Base-by-base conservation (phyloP, 331 rosid genomes). In the Malus hybrid region DNA sequence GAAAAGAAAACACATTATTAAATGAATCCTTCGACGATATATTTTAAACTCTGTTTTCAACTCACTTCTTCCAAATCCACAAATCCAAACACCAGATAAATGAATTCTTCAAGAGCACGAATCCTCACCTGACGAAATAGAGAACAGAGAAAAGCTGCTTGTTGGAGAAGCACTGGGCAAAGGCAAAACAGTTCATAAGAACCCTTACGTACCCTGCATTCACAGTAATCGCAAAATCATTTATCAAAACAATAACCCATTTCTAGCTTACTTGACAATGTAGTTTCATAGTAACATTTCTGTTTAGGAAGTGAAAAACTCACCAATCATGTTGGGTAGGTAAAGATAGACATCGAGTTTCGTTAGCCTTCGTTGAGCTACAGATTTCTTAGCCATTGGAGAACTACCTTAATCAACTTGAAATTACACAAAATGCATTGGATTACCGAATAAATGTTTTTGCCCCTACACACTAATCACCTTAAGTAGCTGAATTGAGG, bases 251-350 rank as follows among this genome's bases (percentile, higher is more conserved):
- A 67, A 10, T 14, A 39, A 29, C 15, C 20, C 75, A 59, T 59
- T 65, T 36, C 2, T 22, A 14, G n/a, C 15, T 16, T 19, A 73
- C 29, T 24, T 22, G 16, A 36, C 48, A 36, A 52, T n/a, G 33
- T 3, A 71, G 33, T 15, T 20, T 34, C 3, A 33, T 48, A 48
- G 44, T 39, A 39, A 2, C 44, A 39, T 39, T 2, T 39, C 44
- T 39, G 44, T 39, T 39, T 39, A 39, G 44, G 12, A 39, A 39
- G 44, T 39, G 44, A 39, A 85, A 70, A 63, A 81, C 98, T 84
- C 83, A 94, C 98, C 98, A 75, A 94, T 88, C 44, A 92, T 88
- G 77, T 94, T 94, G 67, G 97, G 97, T 81, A 91, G 69, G 81
- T 94, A 94, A 54, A 94, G 95, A 84, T 94, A 94, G 71, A 91